phyloP scores from a whole-genome alignment of 495 filamentous ascomycete genomes.

The Penicillium herquei region DNA sequence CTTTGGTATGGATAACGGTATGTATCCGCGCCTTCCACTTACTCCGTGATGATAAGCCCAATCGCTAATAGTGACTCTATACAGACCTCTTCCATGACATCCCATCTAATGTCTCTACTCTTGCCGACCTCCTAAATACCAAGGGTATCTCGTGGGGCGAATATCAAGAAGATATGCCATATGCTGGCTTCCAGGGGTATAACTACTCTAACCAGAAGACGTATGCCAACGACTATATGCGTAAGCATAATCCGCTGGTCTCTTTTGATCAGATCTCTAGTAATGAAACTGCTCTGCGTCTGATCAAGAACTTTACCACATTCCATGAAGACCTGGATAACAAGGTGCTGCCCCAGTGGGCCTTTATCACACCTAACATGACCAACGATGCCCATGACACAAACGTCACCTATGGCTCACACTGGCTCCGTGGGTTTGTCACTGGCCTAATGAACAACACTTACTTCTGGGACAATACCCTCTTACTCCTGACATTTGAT shows the following conservation, averaged over 20 bases:
- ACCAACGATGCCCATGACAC: neutral
- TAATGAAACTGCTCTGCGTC: neutral
- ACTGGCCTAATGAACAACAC: neutral
- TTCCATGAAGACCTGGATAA: neutral
- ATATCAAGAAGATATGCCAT: neutral
- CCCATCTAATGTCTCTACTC: conserved; percentile 26
- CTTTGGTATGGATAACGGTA: neutral
- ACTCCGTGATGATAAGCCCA: no score
- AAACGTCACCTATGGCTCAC: neutral
- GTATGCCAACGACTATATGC: neutral
- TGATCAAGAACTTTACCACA: neutral
- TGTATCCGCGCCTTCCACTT: no score
- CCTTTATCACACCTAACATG: neutral
- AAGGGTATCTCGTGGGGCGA: neutral
- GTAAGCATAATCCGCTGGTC: neutral
- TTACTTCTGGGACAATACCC: neutral
- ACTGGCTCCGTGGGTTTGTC: neutral
- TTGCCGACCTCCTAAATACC: neutral
- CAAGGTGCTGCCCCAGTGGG: neutral
- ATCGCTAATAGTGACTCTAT: no score
- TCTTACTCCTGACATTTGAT: neutral
- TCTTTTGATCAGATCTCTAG: neutral
- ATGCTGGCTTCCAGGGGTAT: neutral
- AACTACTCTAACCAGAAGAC: neutral
- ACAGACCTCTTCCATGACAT: conserved; percentile 31